Conservation (phyloP, 2,329 filamentous ascomycete species). For the Hypoxylon sp. region DNA sequence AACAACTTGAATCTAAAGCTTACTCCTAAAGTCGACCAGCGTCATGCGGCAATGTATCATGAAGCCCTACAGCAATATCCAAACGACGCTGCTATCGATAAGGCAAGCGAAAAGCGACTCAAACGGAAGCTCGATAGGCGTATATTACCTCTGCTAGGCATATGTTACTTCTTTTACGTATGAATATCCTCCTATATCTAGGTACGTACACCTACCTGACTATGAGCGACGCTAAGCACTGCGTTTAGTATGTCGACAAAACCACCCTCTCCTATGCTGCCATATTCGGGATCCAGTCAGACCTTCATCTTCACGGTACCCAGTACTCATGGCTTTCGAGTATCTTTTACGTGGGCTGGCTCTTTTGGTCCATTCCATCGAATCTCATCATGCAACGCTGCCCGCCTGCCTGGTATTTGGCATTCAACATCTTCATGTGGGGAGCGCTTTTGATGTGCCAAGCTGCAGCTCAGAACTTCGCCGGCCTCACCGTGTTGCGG, state of each 20-base stretch:
- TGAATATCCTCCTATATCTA: too few species aligned
- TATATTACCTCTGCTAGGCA: conserved; percentile 69
- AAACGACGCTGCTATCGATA: conserved; percentile 21
- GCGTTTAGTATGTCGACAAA: conserved; percentile 61
- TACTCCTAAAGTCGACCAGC: conserved; percentile 12
- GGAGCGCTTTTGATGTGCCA: conserved; percentile 64
- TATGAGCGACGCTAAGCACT: background rate
- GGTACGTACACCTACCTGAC: background rate
- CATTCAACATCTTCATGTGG: conserved; percentile 59
- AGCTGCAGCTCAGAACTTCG: conserved; percentile 66
- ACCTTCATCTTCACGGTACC: conserved; percentile 66
- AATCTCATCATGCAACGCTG: conserved; percentile 67
- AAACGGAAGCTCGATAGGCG: conserved; percentile 70
- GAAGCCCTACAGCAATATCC: conserved; percentile 29
- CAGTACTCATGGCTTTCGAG: conserved; percentile 69
- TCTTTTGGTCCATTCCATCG: conserved; percentile 68
- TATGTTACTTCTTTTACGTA: conserved; percentile 66
- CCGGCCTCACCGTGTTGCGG: conserved; percentile 65
- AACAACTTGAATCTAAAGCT: conserved; percentile 15
- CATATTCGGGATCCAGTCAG: conserved; percentile 72
- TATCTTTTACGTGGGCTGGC: conserved; percentile 70
- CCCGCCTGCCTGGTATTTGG: conserved; percentile 53
- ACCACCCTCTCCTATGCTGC: conserved; percentile 70
- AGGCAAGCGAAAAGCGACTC: conserved; percentile 43
- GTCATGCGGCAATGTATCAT: conserved; percentile 22